Conservation (phyloP, 2,329 filamentous ascomycete genomes). For the Claviceps sp. region DNA sequence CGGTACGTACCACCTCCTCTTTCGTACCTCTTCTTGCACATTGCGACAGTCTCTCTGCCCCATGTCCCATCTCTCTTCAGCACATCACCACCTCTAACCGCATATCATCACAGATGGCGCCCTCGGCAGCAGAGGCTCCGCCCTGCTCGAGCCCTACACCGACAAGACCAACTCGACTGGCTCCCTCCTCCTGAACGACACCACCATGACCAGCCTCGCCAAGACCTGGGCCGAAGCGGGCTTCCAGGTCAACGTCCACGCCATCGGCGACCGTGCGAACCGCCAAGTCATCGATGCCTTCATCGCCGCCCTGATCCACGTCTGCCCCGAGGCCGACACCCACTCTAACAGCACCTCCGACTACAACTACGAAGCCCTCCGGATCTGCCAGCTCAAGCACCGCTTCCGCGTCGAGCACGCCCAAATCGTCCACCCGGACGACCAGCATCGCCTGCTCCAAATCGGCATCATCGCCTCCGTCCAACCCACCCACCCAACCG, state of each 20-base stretch:
- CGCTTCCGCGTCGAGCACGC: conserved; percentile 59
- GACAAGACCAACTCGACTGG: conserved; percentile 48
- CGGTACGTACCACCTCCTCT: conserved; percentile 26
- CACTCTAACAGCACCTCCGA: conserved; percentile 16
- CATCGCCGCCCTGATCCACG: conserved; percentile 36
- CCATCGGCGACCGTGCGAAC: conserved; percentile 58
- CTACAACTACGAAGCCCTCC: conserved; percentile 17
- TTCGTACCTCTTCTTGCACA: neutral
- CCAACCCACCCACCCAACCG: conserved; percentile 60
- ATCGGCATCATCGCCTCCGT: conserved; percentile 54
- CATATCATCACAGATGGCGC: conserved; percentile 43
- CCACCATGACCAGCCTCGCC: conserved; percentile 39
- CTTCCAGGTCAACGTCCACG: conserved; percentile 60
- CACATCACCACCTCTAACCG: neutral
- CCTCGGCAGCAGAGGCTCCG: conserved; percentile 57
- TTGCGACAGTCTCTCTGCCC: no score
- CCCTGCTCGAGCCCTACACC: conserved; percentile 56
- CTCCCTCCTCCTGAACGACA: conserved; percentile 53
- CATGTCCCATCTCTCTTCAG: no score
- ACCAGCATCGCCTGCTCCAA: conserved; percentile 44
- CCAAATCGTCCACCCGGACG: conserved; percentile 54
- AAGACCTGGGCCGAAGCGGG: conserved; percentile 44
- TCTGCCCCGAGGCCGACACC: conserved; percentile 30
- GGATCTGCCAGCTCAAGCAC: conserved; percentile 36
- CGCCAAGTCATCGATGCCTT: conserved; percentile 51